Base-by-base conservation (phyloP, 1,139 yeast genomes). In the Kurtzmaniella quercitrusa region DNA sequence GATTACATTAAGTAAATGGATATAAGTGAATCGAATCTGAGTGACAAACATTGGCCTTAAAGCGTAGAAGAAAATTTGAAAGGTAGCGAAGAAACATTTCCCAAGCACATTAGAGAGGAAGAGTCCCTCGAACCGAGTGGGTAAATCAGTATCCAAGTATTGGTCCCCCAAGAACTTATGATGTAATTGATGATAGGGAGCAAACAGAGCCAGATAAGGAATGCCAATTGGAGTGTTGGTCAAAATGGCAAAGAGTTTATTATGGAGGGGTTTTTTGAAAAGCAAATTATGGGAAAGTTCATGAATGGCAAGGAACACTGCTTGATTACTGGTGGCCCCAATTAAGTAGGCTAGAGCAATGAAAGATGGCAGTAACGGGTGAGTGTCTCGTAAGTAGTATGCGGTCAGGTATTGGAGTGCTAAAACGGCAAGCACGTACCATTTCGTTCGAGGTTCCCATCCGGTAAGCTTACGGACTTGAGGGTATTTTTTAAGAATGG, bases 91-190 rank as follows among this genome's bases (percentile, higher is more conserved):
- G 59, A 90, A 88, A 1, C 93, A 87, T 63, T 90, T 90, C 1
- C 97, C 97, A 39, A 88, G 74, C 2, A 88, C 79, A 50, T 81
- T 85, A 25, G 91, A 83, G 43, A 90, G 72, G 10, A 90, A 59
- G 3, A 83, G 44, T 0, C 94, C 94, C 62, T 90, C 97, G 33
- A 80, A 72, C 34, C 65, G 62, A 0, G 96, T 90, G 34, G 97
- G 97, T 50, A 90, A 70, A 61, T 90, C 97, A 0, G 96, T 85
- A 61, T 90, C 97, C 57, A 81, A 81, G 41, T 75, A 72, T 53
- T 81, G 85, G 60, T 90, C 96, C n/a, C 97, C 97, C 59, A 86
- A 66, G 56, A 85, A 89, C 62, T 90, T 90, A 65, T 90, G 97
- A 58, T 90, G 97, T 41, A 90, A 72, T 59, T 88, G 88, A 57